Conservation (phyloP, 2,329 filamentous ascomycete genomes). For the Epichloe festucae region DNA sequence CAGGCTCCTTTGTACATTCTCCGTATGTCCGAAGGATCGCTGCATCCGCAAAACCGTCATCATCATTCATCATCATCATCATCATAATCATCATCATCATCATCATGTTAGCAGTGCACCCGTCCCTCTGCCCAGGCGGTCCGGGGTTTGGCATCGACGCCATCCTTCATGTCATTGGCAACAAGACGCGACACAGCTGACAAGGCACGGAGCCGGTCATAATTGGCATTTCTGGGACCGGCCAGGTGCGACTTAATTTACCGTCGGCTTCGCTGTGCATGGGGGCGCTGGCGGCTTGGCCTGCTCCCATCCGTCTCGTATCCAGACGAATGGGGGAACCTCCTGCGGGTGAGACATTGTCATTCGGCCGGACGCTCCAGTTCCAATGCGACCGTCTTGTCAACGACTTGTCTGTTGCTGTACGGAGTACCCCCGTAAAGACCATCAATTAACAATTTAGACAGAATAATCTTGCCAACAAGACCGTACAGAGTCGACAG, state of each 20-base stretch:
- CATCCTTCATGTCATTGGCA: neutral
- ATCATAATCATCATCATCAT: neutral
- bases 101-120: neutral
- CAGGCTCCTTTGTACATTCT: neutral
- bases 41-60: neutral
- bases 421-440: neutral
- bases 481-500: too few relatives aligned
- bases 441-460: too few relatives aligned
- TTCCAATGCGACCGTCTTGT: neutral
- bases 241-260: neutral
- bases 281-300: constrained; percentile 1
- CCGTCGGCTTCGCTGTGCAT: constrained; percentile 3
- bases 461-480: too few relatives aligned
- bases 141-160: neutral
- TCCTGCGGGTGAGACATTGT: constrained; percentile 1
- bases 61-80: neutral
- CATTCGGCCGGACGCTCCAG: constrained; percentile 1
- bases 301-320: constrained; percentile 1
- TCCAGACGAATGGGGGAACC: constrained; percentile 4
- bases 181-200: neutral
- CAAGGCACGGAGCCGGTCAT: neutral
- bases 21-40: neutral
- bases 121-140: neutral
- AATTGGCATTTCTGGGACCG: neutral
- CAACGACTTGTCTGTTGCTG: neutral